Conservation (phyloP, 2,329 filamentous ascomycete species). For the Trichoderma sp. region DNA sequence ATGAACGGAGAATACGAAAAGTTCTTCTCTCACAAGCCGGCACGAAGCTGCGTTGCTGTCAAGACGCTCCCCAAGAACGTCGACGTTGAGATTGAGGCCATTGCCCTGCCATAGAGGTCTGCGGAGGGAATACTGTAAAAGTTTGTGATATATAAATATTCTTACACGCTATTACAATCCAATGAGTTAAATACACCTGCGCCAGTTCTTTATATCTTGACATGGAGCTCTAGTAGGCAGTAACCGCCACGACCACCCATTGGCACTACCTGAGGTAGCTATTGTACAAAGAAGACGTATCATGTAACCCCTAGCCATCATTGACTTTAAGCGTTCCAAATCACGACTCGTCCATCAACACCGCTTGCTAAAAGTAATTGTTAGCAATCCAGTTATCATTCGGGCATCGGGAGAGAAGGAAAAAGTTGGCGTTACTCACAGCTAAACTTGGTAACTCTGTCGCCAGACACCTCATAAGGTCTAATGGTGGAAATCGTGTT, state of each 20-base stretch:
- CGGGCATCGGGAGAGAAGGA: not conserved
- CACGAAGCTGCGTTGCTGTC: conserved; percentile 86
- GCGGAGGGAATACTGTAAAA: conserved; percentile 6
- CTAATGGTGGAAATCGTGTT: conserved; percentile 90
- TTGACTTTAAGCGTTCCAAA: conserved; percentile 57
- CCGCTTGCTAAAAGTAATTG: conserved; percentile 60
- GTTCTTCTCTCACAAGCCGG: conserved; percentile 79
- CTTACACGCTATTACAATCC: conserved; percentile 2
- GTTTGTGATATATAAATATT: conserved; percentile 2
- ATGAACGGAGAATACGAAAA: conserved; percentile 86
- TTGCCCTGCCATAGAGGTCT: conserved; percentile 62
- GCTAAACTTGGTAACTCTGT: conserved; percentile 73
- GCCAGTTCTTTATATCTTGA: not conserved
- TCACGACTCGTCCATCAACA: conserved; percentile 77
- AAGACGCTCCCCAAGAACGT: conserved; percentile 85
- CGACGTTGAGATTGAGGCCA: conserved; percentile 86
- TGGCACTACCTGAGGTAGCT: not conserved
- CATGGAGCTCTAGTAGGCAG: not conserved
- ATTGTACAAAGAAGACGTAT: not conserved
- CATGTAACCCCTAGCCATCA: not conserved
- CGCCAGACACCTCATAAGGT: conserved; percentile 65
- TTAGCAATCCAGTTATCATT: conserved; percentile 27
- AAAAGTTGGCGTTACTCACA: conserved; percentile 56
- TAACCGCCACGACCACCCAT: not conserved
- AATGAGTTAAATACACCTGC: conserved; percentile 12